These are phyloP conservation scores for Xylaria venustula DNA, from an alignment of 495 filamentous ascomycete species.

Conservation along the genomic window DNA sequence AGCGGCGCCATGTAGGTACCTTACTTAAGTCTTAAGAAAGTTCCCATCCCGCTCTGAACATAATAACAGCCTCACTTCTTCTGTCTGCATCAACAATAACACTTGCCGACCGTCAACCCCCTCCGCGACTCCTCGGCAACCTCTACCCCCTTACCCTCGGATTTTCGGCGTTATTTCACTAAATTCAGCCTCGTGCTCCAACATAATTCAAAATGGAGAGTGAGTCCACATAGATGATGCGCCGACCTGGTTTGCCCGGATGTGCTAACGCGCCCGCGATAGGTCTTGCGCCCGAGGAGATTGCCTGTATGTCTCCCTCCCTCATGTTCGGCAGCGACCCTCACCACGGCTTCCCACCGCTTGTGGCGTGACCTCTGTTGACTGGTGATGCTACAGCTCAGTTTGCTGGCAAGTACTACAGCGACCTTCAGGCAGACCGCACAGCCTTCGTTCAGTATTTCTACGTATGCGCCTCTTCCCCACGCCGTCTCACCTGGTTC, in stretches of 20 bases:
- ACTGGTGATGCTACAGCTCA: constrained; percentile 1
- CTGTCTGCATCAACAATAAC: not conserved
- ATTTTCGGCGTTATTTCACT: not conserved
- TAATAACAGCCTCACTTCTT: constrained; percentile 7
- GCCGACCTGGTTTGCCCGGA: not conserved
- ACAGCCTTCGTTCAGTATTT: constrained; percentile 11
- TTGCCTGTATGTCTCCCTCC: constrained; percentile 13
- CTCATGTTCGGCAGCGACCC: not conserved
- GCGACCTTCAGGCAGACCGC: constrained; percentile 1
- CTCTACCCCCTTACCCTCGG: not conserved
- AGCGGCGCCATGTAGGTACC: not conserved
- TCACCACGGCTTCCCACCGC: not conserved
- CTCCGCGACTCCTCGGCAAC: not conserved
- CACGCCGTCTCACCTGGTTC: constrained; percentile 5
- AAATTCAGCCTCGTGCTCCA: not conserved
- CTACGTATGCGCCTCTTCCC: constrained; percentile 10
- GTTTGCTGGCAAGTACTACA: constrained; percentile 12
- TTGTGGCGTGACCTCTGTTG: not conserved
- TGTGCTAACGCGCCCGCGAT: constrained; percentile 5
- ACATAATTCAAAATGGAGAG: constrained; percentile 9
- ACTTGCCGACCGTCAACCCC: not conserved
- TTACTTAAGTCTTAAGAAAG: not conserved
- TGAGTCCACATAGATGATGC: constrained; percentile 2
- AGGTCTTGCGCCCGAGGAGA: constrained; percentile 10
- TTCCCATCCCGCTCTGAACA: not conserved